Base-by-base conservation (phyloP, 768 basidiomycete species). In the Pleurotus salmoneostramineus region DNA sequence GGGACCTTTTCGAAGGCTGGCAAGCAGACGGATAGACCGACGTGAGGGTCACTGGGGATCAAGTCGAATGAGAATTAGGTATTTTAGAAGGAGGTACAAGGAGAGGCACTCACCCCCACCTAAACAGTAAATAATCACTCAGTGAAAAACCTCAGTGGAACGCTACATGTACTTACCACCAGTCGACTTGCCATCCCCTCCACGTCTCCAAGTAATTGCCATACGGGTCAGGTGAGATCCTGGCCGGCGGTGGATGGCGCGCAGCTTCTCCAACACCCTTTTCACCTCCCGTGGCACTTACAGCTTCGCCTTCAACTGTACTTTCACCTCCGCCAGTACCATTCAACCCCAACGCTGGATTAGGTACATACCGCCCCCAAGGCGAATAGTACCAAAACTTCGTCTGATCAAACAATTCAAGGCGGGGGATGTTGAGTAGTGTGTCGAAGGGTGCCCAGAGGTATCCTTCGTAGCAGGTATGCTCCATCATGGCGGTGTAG, bases 381-480 rank as follows among this genome's bases (percentile, higher is more conserved):
- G 79, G 78, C 3, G 77, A 81, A 60, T 81, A 77, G 59, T 79
- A 81, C 77, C 81, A 82, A 60, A 80, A 77, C 12, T 66, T 62
- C 46, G 66, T 67, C 61, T 79, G 78, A 61, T 78, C 64, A 58
- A 81, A 82, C 56, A 71, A 70, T 54, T 78, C 69, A 6, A 80
- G 68, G 33, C 80, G 77, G 10, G 80, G 79, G 43, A 81, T 64
- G 57, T 82, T 82, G 50, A 82, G 68, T 15, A 81, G 64, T 5
- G 79, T 76, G 60, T 81, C 77, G 57, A 81, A 80, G 12, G 81
- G 80, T 40, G 74, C 78, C 79, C 80, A 81, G 12, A 81, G 72
- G 62, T 80, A 80, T 4, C 80, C 80, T 33, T 77, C 69, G 61
- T 82, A 82, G 61, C 80, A 81, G 10, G 63, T 68, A 51, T 77